Evolutionary conservation across 2,329 filamentous ascomycete genomes (phyloP).

Genomic region (Colletotrichum echinochloae): DNA sequence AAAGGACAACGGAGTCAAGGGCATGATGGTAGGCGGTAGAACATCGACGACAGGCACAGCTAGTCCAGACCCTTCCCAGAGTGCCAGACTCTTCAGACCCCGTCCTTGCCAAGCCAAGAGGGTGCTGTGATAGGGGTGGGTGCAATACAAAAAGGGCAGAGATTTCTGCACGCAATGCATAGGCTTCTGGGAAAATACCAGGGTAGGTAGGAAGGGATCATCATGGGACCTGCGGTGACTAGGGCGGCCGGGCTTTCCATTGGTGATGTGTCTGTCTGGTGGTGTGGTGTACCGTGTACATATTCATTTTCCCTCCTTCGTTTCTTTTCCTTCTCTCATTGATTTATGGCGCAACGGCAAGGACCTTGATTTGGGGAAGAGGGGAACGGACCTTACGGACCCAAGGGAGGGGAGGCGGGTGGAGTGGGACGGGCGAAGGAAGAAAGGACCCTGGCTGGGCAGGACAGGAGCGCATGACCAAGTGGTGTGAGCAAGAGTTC

Average conservation of each 20-base stretch:
- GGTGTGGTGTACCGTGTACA: constrained; percentile 6
- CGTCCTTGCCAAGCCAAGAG: constrained; percentile 20
- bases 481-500: constrained; percentile 22
- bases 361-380: constrained; percentile 12
- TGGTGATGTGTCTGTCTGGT: constrained; percentile 21
- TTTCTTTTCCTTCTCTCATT: neutral
- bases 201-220: constrained; percentile 25
- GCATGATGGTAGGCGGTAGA: constrained; percentile 30
- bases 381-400: neutral
- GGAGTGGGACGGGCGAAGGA: neutral
- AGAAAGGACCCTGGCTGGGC: constrained; percentile 3
- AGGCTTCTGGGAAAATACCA: constrained; percentile 34
- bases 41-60: constrained; percentile 35
- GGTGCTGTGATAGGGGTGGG: neutral
- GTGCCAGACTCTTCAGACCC: constrained; percentile 19
- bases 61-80: constrained; percentile 25
- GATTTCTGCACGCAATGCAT: constrained; percentile 9
- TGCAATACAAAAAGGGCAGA: neutral
- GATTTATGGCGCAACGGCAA: neutral
- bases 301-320: neutral
- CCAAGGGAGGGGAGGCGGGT: neutral
- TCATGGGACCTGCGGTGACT: constrained; percentile 35
- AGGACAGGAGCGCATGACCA: constrained; percentile 8
- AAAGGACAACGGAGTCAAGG: constrained; percentile 28
- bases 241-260: constrained; percentile 24